Evolutionary conservation across 495 filamentous ascomycete genomes (phyloP).

Genomic region (Talaromyces ruber): DNA sequence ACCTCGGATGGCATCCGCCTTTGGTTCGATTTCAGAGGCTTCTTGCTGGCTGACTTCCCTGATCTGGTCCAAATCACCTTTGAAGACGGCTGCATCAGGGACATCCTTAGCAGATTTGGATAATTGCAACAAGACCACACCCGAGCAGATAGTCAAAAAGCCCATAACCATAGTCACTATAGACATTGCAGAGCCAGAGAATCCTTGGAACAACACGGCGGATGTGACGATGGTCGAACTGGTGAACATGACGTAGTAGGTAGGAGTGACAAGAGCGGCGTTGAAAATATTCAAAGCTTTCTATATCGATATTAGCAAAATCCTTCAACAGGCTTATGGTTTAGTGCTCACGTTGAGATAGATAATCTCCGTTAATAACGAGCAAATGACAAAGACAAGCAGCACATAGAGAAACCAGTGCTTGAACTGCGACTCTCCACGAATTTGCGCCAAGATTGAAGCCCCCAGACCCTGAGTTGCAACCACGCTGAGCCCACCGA

Average conservation of each 20-base stretch:
- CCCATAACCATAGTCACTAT: conserved; percentile 90
- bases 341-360: conserved; percentile 75
- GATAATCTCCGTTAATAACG: conserved; percentile 86
- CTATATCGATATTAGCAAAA: conserved; percentile 42
- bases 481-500: conserved; percentile 92
- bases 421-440: conserved; percentile 80
- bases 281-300: conserved; percentile 99
- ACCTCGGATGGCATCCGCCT: conserved; percentile 92
- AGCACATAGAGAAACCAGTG: conserved; percentile 95
- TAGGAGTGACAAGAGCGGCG: conserved; percentile 92
- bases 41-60: conserved; percentile 90
- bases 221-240: conserved; percentile 90
- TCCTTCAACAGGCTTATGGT: not conserved
- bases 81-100: conserved; percentile 86
- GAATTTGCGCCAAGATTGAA: conserved; percentile 79
- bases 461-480: conserved; percentile 90
- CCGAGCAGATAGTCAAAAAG: conserved; percentile 88
- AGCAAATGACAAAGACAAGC: conserved; percentile 80
- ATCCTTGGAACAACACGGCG: conserved; percentile 85
- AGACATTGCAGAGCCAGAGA: conserved; percentile 72
- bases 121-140: conserved; percentile 94
- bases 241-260: conserved; percentile 98
- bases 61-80: conserved; percentile 88
- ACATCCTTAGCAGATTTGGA: conserved; percentile 98
- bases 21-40: conserved; percentile 90